Conservation (phyloP, 495 filamentous ascomycete species). For the Penicillium flavigenum region DNA sequence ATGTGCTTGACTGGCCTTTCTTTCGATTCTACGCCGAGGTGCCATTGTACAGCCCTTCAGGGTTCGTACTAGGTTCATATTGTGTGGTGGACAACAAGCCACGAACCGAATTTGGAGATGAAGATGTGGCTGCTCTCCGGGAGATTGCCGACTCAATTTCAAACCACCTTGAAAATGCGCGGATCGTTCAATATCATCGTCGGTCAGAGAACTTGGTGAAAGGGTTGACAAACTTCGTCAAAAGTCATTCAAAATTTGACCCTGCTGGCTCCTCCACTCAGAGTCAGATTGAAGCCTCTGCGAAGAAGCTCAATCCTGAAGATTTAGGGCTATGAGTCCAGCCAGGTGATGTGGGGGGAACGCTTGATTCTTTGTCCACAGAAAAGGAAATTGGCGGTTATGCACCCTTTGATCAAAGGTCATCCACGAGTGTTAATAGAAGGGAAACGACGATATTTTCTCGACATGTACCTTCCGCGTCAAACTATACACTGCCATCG, state of each 20-base stretch:
- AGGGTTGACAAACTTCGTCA: slow-evolving; percentile 25
- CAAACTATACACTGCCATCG: slow-evolving; percentile 10
- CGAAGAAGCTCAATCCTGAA: background rate
- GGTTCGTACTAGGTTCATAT: slow-evolving; percentile 60
- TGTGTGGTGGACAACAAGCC: slow-evolving; percentile 56
- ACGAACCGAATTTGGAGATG: slow-evolving; percentile 26
- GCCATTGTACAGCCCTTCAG: slow-evolving; percentile 54
- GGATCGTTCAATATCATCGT: slow-evolving; percentile 15
- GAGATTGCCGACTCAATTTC: slow-evolving; percentile 27
- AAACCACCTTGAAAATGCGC: slow-evolving; percentile 26
- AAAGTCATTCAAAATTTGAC: slow-evolving; percentile 11
- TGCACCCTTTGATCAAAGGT: background rate
- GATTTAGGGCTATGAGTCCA: background rate
- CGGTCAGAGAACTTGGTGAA: slow-evolving; percentile 21
- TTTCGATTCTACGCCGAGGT: slow-evolving; percentile 62
- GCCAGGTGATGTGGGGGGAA: background rate
- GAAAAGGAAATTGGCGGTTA: background rate
- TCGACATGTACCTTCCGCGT: background rate
- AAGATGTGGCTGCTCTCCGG: slow-evolving; percentile 25
- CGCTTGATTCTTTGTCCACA: background rate
- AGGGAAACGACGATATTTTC: slow-evolving; percentile 2
- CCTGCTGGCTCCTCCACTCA: slow-evolving; percentile 3
- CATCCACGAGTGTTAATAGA: background rate
- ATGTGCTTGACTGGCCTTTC: slow-evolving; percentile 38
- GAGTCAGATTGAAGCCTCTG: background rate